A percentile compares a stretch with the other conserved stretches of the same genome.
Conservation (phyloP, 108 stramenopile genomes). For the Cyclotella distinguenda region DNA sequence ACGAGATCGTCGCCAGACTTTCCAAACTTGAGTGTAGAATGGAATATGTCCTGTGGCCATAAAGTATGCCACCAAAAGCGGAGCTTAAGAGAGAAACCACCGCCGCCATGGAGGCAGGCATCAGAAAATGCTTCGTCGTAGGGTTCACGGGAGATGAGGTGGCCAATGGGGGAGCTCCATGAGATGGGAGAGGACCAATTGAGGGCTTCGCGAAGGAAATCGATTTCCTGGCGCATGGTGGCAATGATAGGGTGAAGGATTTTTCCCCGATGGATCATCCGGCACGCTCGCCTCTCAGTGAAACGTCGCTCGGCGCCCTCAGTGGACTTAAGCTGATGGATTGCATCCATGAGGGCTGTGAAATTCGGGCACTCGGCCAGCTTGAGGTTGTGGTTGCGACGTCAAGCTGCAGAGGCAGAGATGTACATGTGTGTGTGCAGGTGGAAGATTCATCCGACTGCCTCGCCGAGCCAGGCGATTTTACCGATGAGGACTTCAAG, state of each 20-base stretch:
- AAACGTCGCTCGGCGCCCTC: neutral
- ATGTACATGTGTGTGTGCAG: constrained; percentile 16
- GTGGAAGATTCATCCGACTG: constrained; percentile 20
- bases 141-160: neutral
- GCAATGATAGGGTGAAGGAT: constrained; percentile 1
- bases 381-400: neutral
- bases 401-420: constrained; percentile 6
- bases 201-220: constrained; percentile 3
- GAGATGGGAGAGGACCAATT: neutral
- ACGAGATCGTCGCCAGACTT: neutral
- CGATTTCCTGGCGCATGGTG: constrained; percentile 17
- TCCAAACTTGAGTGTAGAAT: neutral
- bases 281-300: neutral
- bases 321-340: neutral
- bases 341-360: neutral
- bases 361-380: neutral
- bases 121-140: neutral
- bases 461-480: constrained; percentile 14
- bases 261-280: neutral
- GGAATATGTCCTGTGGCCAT: constrained; percentile 6
- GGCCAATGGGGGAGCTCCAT: constrained; percentile 12
- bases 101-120: constrained; percentile 8
- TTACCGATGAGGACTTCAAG: constrained; percentile 7
- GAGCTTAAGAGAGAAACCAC: constrained; percentile 7
- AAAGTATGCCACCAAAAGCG: constrained; percentile 13